Conservation (phyloP, 805 yeast species). For the Candida glaebosa region DNA sequence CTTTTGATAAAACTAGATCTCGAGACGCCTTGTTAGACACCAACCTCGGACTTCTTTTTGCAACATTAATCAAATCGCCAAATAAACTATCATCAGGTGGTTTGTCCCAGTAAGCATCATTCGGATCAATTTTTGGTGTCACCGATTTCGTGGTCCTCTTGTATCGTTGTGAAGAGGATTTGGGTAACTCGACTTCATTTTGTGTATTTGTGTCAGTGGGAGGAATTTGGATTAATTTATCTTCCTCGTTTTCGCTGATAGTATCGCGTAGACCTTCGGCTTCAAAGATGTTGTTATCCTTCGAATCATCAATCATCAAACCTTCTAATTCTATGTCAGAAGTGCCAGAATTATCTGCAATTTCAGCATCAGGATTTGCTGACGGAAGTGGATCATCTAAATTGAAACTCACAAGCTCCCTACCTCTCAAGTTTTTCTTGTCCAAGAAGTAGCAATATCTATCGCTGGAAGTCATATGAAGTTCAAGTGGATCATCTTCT, state of each 20-base stretch:
- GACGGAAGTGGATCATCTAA: too few relatives aligned
- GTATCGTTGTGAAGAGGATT: neutral
- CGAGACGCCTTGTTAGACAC: neutral
- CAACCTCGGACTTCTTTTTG: constrained; percentile 4
- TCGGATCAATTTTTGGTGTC: constrained; percentile 12
- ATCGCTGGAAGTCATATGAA: constrained; percentile 39
- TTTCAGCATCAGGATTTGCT: neutral
- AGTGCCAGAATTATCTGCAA: neutral
- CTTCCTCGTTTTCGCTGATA: neutral
- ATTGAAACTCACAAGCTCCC: neutral
- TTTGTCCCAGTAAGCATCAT: constrained; percentile 22
- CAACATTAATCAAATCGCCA: constrained; percentile 8
- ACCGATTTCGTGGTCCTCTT: neutral
- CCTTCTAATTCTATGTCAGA: neutral
- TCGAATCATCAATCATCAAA: neutral
- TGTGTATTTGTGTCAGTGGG: neutral
- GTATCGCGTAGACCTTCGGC: neutral
- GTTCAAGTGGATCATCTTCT: constrained; percentile 58
- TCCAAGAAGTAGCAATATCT: constrained; percentile 27
- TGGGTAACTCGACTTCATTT: too few relatives aligned
- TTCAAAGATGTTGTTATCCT: neutral
- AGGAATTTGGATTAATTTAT: too few relatives aligned
- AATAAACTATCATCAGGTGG: constrained; percentile 18
- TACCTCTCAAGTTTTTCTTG: too few relatives aligned
- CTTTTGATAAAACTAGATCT: constrained; percentile 2